These are phyloP conservation scores for Fomitopsis pulvina DNA, from an alignment of 768 basidiomycete genomes.

Conservation along the genomic window DNA sequence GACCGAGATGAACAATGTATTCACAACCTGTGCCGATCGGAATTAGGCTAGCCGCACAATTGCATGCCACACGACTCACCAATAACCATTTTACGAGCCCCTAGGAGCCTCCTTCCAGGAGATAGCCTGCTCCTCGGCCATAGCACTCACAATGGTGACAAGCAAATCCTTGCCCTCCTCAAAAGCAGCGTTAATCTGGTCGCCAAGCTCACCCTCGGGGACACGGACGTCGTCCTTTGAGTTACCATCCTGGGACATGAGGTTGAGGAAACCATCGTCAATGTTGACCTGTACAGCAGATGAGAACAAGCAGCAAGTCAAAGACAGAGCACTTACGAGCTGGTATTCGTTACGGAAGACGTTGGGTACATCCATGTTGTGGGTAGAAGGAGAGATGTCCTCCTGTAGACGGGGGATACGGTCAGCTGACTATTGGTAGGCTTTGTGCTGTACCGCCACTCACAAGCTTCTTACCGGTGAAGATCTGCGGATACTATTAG, in stretches of 20 bases:
- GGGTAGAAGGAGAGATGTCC: constrained; percentile 94
- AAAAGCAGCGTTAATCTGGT: constrained; percentile 60
- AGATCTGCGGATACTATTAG: constrained; percentile 57
- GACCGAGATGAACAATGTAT: constrained; percentile 11
- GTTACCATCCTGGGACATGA: constrained; percentile 75
- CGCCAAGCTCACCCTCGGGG: constrained; percentile 81
- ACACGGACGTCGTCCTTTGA: constrained; percentile 93
- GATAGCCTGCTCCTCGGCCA: constrained; percentile 92
- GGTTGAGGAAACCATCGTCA: constrained; percentile 92
- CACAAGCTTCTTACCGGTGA: constrained; percentile 96
- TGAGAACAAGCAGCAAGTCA: neutral
- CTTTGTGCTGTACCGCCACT: constrained; percentile 23
- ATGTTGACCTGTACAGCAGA: constrained; percentile 58
- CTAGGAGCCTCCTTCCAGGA: constrained; percentile 88
- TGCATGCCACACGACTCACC: neutral
- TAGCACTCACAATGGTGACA: constrained; percentile 82
- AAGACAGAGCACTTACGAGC: constrained; percentile 47
- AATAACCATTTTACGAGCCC: constrained; percentile 26
- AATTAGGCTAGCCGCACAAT: neutral
- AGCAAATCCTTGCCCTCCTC: constrained; percentile 84
- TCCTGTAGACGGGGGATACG: constrained; percentile 42
- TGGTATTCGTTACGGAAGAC: constrained; percentile 86
- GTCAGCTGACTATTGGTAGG: neutral
- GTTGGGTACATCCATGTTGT: constrained; percentile 99
- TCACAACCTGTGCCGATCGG: neutral